Evolutionary conservation across 2,329 filamentous ascomycete genomes (phyloP).

Genomic region (Neocatenulostroma microsporum): DNA sequence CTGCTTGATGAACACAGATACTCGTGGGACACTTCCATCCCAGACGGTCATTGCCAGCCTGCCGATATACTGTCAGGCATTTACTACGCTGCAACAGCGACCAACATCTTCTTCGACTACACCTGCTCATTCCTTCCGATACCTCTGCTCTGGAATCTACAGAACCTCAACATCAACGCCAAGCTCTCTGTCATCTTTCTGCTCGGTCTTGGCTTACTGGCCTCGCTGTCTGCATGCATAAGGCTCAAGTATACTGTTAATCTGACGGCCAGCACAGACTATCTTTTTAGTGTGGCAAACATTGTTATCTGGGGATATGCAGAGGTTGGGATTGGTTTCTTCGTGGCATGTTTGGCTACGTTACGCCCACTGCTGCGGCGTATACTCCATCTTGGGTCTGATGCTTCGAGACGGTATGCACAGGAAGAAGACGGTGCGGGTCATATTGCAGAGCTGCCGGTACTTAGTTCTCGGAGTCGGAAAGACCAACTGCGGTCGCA

Average conservation of each 20-base stretch:
- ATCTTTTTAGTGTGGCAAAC: neutral
- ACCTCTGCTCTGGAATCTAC: constrained; percentile 1
- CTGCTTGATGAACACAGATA: constrained; percentile 3
- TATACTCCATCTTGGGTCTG: no score
- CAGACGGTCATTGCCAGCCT: neutral
- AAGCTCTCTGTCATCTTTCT: constrained; percentile 1
- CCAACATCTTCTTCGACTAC: constrained; percentile 1
- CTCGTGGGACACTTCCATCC: neutral
- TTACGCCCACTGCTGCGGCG: constrained; percentile 1
- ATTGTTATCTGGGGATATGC: constrained; percentile 3
- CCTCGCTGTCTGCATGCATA: neutral
- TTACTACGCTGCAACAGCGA: neutral
- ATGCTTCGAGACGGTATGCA: no score
- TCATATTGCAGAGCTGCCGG: no score
- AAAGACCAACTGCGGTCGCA: no score
- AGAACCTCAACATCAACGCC: neutral
- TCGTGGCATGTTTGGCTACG: neutral
- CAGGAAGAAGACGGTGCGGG: no score
- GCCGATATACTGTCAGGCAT: neutral
- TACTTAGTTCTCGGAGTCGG: no score
- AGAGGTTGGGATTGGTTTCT: constrained; percentile 3
- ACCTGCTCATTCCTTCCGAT: constrained; percentile 1
- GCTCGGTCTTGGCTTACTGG: constrained; percentile 2
- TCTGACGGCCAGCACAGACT: neutral
- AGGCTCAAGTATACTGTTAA: neutral